Base-by-base conservation (phyloP, 192 early-diverging fungal genomes). In the Phycomyces nitens region DNA sequence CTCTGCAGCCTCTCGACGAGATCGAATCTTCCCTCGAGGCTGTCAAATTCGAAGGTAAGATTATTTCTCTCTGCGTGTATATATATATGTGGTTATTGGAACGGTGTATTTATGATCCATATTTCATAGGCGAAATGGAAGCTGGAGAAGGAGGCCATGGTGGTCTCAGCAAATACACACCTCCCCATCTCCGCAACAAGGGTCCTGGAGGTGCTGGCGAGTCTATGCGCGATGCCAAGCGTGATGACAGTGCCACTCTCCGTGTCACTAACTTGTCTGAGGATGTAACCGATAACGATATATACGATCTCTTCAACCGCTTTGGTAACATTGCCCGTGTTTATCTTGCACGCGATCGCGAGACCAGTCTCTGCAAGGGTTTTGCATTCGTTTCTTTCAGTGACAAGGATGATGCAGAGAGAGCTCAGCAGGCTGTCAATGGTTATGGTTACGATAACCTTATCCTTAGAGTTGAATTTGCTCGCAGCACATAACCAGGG, bases 181-280 rank as follows among this genome's bases (percentile, higher is more conserved):
- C 96, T 20, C 93, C 93, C 22, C 84, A 86, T 66, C 71, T 94
- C 65, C 93, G 96, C 47, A 85, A 84, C n/a, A 81, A 82, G 54
- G 70, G 56, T 24, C 63, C 68, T 12, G 65, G 73, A 47, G 66
- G 66, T 54, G 60, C 44, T 24, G 76, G 72, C 42, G 78, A 82
- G 49, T 70, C 69, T 73, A 72, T 73, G 81, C 64, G 53, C 60
- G 76, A 79, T 63, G 76, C 78, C 64, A 80, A 79, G 66, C 84
- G 88, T 68, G 86, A 90, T 64, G 86, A 90, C 44, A 63, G 74
- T 66, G 81, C 86, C 26, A 89, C 86, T 21, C 77, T 99, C 43
- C 92, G 97, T 71, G 92, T 99, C 66, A 92, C 94, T 55, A 99
- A 99, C 77, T 77, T 99, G 75, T 96, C 95, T 16, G 97, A 95